phyloP scores from a whole-genome alignment of 371 early-diverging fungal genomes.

The Dichotomocladium elegans region DNA sequence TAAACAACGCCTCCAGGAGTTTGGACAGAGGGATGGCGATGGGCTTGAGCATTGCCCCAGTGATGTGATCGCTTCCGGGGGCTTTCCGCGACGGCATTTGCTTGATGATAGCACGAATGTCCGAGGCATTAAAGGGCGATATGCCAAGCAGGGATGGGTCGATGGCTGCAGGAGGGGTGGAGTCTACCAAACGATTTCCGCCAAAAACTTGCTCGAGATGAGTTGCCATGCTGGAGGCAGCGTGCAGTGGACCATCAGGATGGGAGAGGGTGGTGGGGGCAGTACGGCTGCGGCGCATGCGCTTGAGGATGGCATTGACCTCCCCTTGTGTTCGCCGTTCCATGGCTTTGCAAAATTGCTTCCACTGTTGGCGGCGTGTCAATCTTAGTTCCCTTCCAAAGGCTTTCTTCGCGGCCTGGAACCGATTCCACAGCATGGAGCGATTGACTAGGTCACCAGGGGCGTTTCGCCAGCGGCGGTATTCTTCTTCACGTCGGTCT shows the following conservation, averaged over 20 bases:
- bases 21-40: neutral
- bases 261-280: neutral
- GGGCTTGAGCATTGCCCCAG: slow-evolving; percentile 21
- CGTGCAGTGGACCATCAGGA: slow-evolving; percentile 9
- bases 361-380: neutral
- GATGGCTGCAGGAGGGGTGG: neutral
- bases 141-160: too few relatives aligned
- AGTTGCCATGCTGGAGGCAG: slow-evolving; percentile 3
- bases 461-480: slow-evolving; percentile 9
- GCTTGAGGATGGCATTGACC: neutral
- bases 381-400: neutral
- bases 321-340: neutral
- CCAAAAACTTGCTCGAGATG: slow-evolving; percentile 5
- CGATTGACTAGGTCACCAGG: neutral
- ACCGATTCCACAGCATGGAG: neutral
- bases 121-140: neutral
- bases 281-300: neutral
- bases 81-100: slow-evolving; percentile 9
- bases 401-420: neutral
- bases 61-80: slow-evolving; percentile 23
- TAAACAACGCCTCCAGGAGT: slow-evolving; percentile 5
- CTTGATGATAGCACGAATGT: neutral
- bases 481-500: neutral
- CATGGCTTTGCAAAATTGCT: slow-evolving; percentile 9
- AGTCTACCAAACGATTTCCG: neutral